These are phyloP conservation scores for Taxillus chinensis DNA, from an alignment of 164 flowering plant genomes.

Conservation along the genomic window DNA sequence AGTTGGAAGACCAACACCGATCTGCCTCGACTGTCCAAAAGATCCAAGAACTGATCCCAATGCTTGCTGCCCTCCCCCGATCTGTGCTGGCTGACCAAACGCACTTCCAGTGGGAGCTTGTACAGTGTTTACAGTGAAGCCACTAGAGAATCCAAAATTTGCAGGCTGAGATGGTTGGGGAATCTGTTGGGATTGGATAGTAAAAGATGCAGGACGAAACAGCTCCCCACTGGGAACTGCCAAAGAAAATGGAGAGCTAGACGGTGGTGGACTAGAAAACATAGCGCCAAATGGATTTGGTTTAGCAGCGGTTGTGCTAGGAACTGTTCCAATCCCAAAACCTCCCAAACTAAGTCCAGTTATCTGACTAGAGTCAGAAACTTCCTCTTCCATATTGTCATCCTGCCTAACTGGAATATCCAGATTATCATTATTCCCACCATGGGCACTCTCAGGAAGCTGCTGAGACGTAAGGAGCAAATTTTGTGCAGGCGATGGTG, in stretches of 20 bases:
- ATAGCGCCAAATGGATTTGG: slow-evolving; percentile 69
- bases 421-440: slow-evolving; percentile 24
- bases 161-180: slow-evolving; percentile 36
- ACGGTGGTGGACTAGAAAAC: slow-evolving; percentile 25
- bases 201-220: slow-evolving; percentile 85
- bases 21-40: slow-evolving; percentile 93
- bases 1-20: slow-evolving; percentile 48
- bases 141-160: slow-evolving; percentile 29
- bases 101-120: slow-evolving; percentile 37
- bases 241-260: slow-evolving; percentile 32
- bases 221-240: slow-evolving; percentile 54
- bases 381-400: slow-evolving; percentile 99
- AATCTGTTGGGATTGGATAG: slow-evolving; percentile 38
- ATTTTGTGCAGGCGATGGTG: slow-evolving; percentile 12
- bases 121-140: slow-evolving; percentile 27
- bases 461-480: slow-evolving; percentile 11
- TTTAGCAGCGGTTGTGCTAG: slow-evolving; percentile 37
- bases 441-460: slow-evolving; percentile 13
- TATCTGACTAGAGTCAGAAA: slow-evolving; percentile 53
- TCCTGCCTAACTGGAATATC: slow-evolving; percentile 41
- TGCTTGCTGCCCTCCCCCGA: slow-evolving; percentile 72
- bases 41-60: slow-evolving; percentile 84
- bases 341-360: slow-evolving; percentile 51
- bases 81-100: slow-evolving; percentile 75
- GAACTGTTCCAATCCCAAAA: slow-evolving; percentile 59